phyloP scores from a whole-genome alignment of 306 rosid genomes.

The Cucurbita maxima region DNA sequence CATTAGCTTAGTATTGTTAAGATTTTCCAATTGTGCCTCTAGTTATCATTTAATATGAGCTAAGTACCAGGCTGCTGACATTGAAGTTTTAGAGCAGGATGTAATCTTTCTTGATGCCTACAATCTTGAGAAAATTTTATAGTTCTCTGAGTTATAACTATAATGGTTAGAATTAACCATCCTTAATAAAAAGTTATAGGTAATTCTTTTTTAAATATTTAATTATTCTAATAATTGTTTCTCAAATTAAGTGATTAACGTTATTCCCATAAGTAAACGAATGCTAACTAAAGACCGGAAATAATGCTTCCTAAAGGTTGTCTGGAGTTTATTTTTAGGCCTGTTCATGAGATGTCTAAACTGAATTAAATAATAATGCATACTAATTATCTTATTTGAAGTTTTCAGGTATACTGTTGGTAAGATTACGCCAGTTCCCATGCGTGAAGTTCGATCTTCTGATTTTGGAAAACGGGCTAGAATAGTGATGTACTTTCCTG shows the following conservation, averaged over 20 bases:
- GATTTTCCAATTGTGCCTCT: too few relatives aligned
- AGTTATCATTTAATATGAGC: too few relatives aligned
- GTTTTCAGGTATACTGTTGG: conserved; percentile 91
- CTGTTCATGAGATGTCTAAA: neutral
- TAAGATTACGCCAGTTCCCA: conserved; percentile 88
- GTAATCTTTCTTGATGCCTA: too few relatives aligned
- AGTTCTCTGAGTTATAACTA: neutral
- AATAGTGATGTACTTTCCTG: conserved; percentile 83
- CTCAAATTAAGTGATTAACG: neutral
- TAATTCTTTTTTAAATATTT: neutral
- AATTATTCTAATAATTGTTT: neutral
- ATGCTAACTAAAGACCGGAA: neutral
- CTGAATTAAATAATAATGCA: neutral
- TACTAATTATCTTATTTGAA: conserved; percentile 22
- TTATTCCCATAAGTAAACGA: neutral
- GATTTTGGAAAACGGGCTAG: conserved; percentile 92
- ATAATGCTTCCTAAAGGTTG: neutral
- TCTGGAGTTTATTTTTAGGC: neutral
- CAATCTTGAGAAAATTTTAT: neutral
- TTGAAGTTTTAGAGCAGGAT: too few relatives aligned
- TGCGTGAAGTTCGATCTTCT: conserved; percentile 85
- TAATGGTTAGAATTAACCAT: neutral
- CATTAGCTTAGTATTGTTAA: too few relatives aligned
- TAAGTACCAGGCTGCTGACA: too few relatives aligned
- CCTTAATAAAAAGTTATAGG: neutral